Evolutionary conservation across 2,329 filamentous ascomycete species (phyloP), one percentile per base, ranked within the genome.

Genomic region (Aspergillus fructus): DNA sequence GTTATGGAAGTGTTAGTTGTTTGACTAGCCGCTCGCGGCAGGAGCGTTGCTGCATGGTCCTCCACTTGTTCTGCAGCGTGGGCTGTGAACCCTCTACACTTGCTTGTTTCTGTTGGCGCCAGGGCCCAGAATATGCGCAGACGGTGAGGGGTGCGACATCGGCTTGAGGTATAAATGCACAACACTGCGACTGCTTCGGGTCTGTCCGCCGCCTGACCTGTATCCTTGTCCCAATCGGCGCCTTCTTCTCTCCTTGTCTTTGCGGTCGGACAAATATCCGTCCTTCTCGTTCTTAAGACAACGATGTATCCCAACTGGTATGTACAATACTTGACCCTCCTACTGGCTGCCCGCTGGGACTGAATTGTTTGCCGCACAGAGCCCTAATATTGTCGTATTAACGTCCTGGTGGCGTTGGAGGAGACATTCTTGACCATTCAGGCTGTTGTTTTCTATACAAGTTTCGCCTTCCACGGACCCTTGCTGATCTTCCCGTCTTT

Each of bases 371-470:
- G 49, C 30, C 12, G 21, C 45, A 54, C 54, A 53, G 41, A 63
- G 46, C 58, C 55, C 59, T 66, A 66, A 62, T 62, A 48, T 59
- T 46, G 59, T 63, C 52, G 19, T 55, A 30, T 39, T 33, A 47
- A 48, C 46, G 43, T 41, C 49, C 46, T 53, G 46, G 48, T 58
- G 48, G 53, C 58, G 52, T 41, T 46, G 43, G 17, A 42, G 33
- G 47, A 39, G 30, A 45, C 34, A 40, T 49, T 39, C 39, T 30
- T 45, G 39, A 24, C 50, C 50, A 47, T 53, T 47, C 41, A 53
- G 42, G 33, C n/a, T 42, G 7, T 46, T 42, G 7, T 46, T 53
- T 58, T 46, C 34, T 21, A 52, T 43, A 39, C 50, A 43, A 34
- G 17, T 49, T 19, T 17, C 41, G 19, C 34, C 46, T 11, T 54